Evolutionary conservation across 169 alveolate genomes (phyloP).

Genomic region (Theileria parva): DNA sequence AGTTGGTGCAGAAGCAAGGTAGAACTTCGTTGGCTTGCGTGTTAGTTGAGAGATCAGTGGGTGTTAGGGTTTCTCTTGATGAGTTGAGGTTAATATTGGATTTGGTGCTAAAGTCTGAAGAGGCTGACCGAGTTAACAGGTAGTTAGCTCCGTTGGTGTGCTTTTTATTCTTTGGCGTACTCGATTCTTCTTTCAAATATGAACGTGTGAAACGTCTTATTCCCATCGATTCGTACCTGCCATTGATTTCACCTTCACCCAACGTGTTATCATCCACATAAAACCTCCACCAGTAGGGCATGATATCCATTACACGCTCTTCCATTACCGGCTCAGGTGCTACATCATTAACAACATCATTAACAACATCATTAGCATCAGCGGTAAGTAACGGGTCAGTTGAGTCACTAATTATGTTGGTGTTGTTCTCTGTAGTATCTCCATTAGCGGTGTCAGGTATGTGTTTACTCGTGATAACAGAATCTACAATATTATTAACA

Average conservation of each 20-base stretch:
- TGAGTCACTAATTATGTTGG: too few relatives aligned
- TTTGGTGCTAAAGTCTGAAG: slow-evolving; percentile 20
- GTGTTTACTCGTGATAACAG: too few relatives aligned
- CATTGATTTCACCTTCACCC: slow-evolving; percentile 55
- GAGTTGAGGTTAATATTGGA: slow-evolving; percentile 9
- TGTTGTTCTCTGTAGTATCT: too few relatives aligned
- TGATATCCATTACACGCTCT: slow-evolving; percentile 23
- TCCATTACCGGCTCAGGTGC: not conserved
- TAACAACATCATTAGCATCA: too few relatives aligned
- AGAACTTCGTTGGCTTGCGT: not conserved
- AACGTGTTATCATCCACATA: slow-evolving; percentile 52
- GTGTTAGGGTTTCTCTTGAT: not conserved
- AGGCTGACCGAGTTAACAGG: slow-evolving; percentile 5
- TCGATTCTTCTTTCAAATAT: slow-evolving; percentile 54
- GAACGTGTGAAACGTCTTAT: slow-evolving; percentile 53
- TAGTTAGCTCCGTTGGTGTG: slow-evolving; percentile 10
- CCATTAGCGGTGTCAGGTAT: too few relatives aligned
- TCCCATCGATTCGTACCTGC: slow-evolving; percentile 9
- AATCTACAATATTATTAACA: too few relatives aligned
- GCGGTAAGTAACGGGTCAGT: too few relatives aligned
- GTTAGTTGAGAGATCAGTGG: not conserved
- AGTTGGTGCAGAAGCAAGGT: slow-evolving; percentile 15
- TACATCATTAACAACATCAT: too few relatives aligned
- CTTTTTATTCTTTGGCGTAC: slow-evolving; percentile 48
- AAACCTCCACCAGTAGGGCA: slow-evolving; percentile 68